These are phyloP conservation scores for Solanum lycopersicoides DNA, from an alignment of 257 asterid species.

Conservation along the genomic window DNA sequence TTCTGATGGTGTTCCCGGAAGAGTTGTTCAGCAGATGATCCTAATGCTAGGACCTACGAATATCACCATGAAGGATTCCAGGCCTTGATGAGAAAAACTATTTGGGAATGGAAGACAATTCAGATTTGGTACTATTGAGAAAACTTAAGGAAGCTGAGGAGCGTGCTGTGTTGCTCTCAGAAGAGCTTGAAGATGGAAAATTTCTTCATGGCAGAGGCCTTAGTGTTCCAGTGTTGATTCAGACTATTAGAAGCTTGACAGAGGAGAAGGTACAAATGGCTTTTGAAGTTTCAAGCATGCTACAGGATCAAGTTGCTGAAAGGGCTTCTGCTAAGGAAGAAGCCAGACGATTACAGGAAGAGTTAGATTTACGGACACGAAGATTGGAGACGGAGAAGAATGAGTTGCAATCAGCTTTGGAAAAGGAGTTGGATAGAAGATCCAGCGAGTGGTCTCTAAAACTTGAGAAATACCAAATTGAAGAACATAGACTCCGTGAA, in stretches of 20 bases:
- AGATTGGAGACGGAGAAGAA: constrained; percentile 75
- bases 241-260: constrained; percentile 45
- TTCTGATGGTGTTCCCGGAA: constrained; percentile 34
- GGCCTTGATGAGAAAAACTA: constrained; percentile 29
- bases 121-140: constrained; percentile 39
- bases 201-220: constrained; percentile 43
- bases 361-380: constrained; percentile 36
- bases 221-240: constrained; percentile 46
- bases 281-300: constrained; percentile 42
- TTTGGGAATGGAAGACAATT: constrained; percentile 20
- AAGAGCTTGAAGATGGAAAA: constrained; percentile 53
- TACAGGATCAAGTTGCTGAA: constrained; percentile 72
- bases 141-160: constrained; percentile 68
- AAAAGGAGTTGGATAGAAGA: constrained; percentile 88
- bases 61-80: constrained; percentile 28
- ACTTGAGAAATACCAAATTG: constrained; percentile 77
- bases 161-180: constrained; percentile 50
- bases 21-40: constrained; percentile 24
- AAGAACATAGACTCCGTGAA: constrained; percentile 93
- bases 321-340: constrained; percentile 61
- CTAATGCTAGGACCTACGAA: constrained; percentile 30
- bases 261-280: constrained; percentile 79
- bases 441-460: constrained; percentile 81
- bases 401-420: constrained; percentile 71
- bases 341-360: constrained; percentile 31